These are phyloP conservation scores for Nitzschia sp. DNA, from an alignment of 108 stramenopile species.

Conservation along the genomic window DNA sequence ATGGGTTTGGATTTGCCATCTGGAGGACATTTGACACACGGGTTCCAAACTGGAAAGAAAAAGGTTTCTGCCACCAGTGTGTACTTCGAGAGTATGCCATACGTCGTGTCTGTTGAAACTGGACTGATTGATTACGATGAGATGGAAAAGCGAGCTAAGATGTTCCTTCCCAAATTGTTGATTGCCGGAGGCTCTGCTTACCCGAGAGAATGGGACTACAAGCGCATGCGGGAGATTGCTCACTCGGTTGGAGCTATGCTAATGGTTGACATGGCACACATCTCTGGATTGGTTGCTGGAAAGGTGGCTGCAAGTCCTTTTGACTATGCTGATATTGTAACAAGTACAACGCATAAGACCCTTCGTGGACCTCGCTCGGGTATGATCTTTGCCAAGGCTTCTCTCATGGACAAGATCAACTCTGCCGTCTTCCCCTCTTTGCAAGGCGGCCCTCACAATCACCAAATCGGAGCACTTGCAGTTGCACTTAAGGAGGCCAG, in stretches of 20 bases:
- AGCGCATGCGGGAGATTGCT: slow-evolving; percentile 92
- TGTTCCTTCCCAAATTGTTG: slow-evolving; percentile 97
- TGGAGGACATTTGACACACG: slow-evolving; percentile 98
- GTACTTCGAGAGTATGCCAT: slow-evolving; percentile 99
- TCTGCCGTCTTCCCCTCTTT: slow-evolving; percentile 98
- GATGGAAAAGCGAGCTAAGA: slow-evolving; percentile 87
- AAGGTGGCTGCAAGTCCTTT: slow-evolving; percentile 90
- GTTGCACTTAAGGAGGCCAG: slow-evolving; percentile 96
- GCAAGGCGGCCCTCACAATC: slow-evolving; percentile 99
- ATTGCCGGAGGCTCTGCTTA: slow-evolving; percentile 99
- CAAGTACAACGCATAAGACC: slow-evolving; percentile 99
- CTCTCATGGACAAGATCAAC: slow-evolving; percentile 91
- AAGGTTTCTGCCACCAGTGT: slow-evolving; percentile 98
- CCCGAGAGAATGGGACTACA: slow-evolving; percentile 99
- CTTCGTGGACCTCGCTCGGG: slow-evolving; percentile 98
- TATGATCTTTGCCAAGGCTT: slow-evolving; percentile 94
- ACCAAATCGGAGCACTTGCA: slow-evolving; percentile 96
- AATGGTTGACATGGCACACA: slow-evolving; percentile 99
- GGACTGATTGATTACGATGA: slow-evolving; percentile 98
- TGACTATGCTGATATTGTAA: slow-evolving; percentile 97
- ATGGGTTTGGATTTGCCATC: slow-evolving; percentile 99
- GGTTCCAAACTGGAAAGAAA: slow-evolving; percentile 94
- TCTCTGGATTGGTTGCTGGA: slow-evolving; percentile 97
- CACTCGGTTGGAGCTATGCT: slow-evolving; percentile 94
- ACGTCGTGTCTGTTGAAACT: slow-evolving; percentile 91